These are phyloP conservation scores for Magnaporthiopsis incrustans DNA, from an alignment of 2,329 filamentous ascomycete species.

Conservation along the genomic window DNA sequence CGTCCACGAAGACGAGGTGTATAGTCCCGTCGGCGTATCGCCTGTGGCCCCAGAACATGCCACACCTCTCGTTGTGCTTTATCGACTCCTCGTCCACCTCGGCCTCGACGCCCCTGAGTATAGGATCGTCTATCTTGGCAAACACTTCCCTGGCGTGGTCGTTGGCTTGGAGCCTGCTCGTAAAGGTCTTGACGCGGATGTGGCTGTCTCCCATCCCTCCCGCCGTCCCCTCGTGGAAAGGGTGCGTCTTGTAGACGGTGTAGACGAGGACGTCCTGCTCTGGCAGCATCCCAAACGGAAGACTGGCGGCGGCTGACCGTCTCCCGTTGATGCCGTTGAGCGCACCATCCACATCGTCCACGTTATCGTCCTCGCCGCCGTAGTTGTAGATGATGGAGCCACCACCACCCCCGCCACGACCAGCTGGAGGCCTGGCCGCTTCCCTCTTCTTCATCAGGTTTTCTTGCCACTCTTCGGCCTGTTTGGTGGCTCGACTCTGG, in stretches of 20 bases:
- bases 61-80: conserved; percentile 9
- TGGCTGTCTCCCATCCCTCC: conserved; percentile 1
- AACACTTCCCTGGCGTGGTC: conserved; percentile 2
- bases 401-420: neutral
- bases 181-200: conserved; percentile 10
- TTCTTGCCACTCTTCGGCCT: neutral
- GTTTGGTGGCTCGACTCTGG: neutral
- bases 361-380: neutral
- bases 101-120: conserved; percentile 2
- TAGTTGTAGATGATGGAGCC: neutral
- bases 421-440: neutral
- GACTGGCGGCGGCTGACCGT: no score
- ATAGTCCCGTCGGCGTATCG: conserved; percentile 3
- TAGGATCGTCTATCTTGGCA: neutral
- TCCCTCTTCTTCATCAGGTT: neutral
- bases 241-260: conserved; percentile 12
- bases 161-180: conserved; percentile 13
- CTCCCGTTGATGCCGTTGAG: neutral
- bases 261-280: conserved; percentile 11
- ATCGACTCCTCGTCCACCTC: conserved; percentile 1
- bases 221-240: neutral
- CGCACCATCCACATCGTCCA: neutral
- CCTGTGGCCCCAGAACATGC: conserved; percentile 12
- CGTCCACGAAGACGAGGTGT: conserved; percentile 12
- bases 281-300: neutral